Base-by-base conservation (phyloP, 1,139 yeast species). In the Debaryomycetaceae sp. region DNA sequence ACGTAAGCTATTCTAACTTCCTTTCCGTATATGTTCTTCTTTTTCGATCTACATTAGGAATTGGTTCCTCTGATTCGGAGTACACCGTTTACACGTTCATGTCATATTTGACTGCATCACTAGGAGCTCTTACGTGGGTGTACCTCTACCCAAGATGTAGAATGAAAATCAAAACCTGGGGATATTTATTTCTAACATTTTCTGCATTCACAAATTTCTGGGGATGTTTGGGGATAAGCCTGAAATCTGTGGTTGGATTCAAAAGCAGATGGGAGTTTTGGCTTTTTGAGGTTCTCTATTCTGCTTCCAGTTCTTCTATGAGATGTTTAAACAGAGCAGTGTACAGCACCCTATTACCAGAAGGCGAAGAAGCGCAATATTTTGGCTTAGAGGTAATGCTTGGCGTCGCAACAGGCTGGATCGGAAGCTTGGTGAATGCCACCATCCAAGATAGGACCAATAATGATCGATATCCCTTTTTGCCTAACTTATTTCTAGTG, bases 371-470 rank as follows among this genome's bases (percentile, higher is more conserved):
- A 46, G 76, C 76, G 1, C 76, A 72, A 49, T 72, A 63, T 44
- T 72, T 73, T 53, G 78, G 78, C 0, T 54, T 73, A 39, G 78
- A 72, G 45, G 59, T 72, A 6, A 63, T 71, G 63, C 57, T 72
- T 34, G 77, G 78, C 0, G 66, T 72, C 9, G 68, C 76, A 5
- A 66, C 75, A 3, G 75, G 76, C 1, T 73, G 78, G 77, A 67
- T 70, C 39, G 76, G 76, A 6, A 55, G 59, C 5, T 59, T 73
- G 40, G 68, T 72, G 0, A 71, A 67, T 51, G 77, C 76, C 2
- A 51, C 63, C 2, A 70, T 73, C 35, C 77, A 72, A 48, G 75
- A 73, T 47, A 56, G 65, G 47, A 70, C 77, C 0, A 63, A 65
- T 1, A 70, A 70, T 42, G 67, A 65, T 27, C 54, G 76, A 17